Percentiles rank a stretch among this genome's conserved stretches.
phyloP scores from a whole-genome alignment of 805 yeast genomes.

The Gaillardinia entomophila region DNA sequence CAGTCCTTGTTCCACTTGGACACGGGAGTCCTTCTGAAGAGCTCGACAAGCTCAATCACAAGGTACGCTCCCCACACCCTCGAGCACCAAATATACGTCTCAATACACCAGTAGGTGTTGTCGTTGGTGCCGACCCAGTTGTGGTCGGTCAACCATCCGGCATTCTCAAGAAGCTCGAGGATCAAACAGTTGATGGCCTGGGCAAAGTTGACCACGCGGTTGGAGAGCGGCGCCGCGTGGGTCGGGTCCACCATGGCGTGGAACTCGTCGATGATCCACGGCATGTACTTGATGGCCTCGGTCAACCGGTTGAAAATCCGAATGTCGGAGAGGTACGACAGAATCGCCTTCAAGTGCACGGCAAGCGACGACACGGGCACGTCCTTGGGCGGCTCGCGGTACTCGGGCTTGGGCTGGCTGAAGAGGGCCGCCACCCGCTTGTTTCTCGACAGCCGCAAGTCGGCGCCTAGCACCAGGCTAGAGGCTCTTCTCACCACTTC shows the following conservation, averaged over 20 bases:
- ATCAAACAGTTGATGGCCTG: slow-evolving; percentile 37
- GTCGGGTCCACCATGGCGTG: slow-evolving; percentile 20
- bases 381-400: slow-evolving; percentile 6
- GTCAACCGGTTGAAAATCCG: slow-evolving; percentile 38
- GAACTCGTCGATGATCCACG: slow-evolving; percentile 39
- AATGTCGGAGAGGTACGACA: slow-evolving; percentile 33
- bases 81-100: slow-evolving; percentile 39
- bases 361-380: slow-evolving; percentile 18
- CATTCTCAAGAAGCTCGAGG: slow-evolving; percentile 36
- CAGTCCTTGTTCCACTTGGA: slow-evolving; percentile 30
- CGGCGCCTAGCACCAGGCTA: neutral
- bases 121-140: slow-evolving; percentile 39
- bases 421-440: slow-evolving; percentile 5
- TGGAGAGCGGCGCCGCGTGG: slow-evolving; percentile 18
- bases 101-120: slow-evolving; percentile 37
- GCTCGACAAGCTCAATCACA: slow-evolving; percentile 33
- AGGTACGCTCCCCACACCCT: slow-evolving; percentile 41
- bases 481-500: slow-evolving; percentile 4
- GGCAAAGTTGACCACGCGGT: slow-evolving; percentile 28
- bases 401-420: slow-evolving; percentile 1
- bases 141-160: slow-evolving; percentile 42
- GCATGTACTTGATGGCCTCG: slow-evolving; percentile 37
- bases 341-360: slow-evolving; percentile 27
- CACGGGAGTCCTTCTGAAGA: slow-evolving; percentile 34
- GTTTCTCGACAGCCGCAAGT: neutral